Percentiles rank a stretch among this genome's conserved stretches.
Conservation (phyloP, 805 yeast species). For the Kregervanrija delftensis region DNA sequence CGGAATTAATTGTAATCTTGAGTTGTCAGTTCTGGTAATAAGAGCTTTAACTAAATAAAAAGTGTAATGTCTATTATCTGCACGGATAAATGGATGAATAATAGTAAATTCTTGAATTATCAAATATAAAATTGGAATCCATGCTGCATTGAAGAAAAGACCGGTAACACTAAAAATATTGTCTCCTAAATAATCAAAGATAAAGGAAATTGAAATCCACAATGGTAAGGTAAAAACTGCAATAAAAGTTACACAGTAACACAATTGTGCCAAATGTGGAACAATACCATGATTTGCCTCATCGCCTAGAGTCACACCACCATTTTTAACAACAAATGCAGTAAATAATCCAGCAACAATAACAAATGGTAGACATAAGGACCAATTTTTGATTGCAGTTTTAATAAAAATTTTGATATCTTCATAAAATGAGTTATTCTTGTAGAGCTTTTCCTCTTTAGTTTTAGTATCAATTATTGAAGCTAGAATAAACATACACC, state of each 20-base stretch:
- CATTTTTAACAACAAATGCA: constrained; percentile 56
- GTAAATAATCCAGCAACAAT: constrained; percentile 48
- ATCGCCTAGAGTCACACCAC: constrained; percentile 89
- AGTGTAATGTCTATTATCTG: constrained; percentile 91
- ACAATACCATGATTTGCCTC: constrained; percentile 73
- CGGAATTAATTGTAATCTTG: constrained; percentile 50
- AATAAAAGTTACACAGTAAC: constrained; percentile 67
- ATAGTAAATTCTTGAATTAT: constrained; percentile 56
- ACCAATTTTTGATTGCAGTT: constrained; percentile 28
- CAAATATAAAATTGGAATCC: constrained; percentile 31
- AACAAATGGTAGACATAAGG: constrained; percentile 39
- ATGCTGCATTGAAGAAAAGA: constrained; percentile 15
- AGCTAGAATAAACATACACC: constrained; percentile 63
- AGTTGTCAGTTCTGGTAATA: constrained; percentile 41
- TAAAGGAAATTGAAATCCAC: constrained; percentile 47
- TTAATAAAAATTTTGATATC: constrained; percentile 18
- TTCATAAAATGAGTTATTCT: constrained; percentile 24
- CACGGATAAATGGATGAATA: constrained; percentile 83
- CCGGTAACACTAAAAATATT: constrained; percentile 20
- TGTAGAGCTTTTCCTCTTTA: constrained; percentile 25
- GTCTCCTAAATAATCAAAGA: constrained; percentile 34
- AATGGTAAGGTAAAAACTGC: constrained; percentile 64
- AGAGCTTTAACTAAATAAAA: constrained; percentile 76
- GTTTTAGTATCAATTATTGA: constrained; percentile 46
- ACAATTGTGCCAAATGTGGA: constrained; percentile 71